These are phyloP conservation scores for Cyberlindnera sargentensis DNA, from an alignment of 805 yeast species.

Conservation along the genomic window DNA sequence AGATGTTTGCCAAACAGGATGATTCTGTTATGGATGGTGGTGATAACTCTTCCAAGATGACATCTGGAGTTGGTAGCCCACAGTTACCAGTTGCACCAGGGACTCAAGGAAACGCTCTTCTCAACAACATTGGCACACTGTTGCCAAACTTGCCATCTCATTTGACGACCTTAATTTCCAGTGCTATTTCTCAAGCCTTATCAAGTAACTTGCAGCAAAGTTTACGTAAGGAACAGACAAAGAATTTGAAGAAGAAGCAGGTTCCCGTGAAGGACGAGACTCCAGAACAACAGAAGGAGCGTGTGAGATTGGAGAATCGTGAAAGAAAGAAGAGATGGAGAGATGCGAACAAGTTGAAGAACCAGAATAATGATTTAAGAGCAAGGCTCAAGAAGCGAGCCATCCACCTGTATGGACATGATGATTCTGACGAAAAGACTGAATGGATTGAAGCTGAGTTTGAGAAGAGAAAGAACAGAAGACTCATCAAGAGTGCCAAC, in stretches of 20 bases:
- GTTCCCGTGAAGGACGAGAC: conserved; percentile 17
- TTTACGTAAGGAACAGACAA: conserved; percentile 4
- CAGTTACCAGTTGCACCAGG: conserved; percentile 13
- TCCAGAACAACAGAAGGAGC: conserved; percentile 39
- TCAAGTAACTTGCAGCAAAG: neutral
- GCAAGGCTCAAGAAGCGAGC: conserved; percentile 76
- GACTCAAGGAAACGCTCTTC: conserved; percentile 13
- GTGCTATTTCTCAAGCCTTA: conserved; percentile 21
- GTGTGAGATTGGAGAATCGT: conserved; percentile 59
- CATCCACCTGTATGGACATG: conserved; percentile 52
- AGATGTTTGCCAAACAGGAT: conserved; percentile 8
- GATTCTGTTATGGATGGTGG: neutral
- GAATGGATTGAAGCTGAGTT: conserved; percentile 77
- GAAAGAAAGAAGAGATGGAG: conserved; percentile 81
- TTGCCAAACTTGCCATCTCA: conserved; percentile 21
- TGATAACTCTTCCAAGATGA: neutral
- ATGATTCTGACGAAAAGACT: conserved; percentile 44
- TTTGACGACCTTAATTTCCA: conserved; percentile 16
- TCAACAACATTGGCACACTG: conserved; percentile 18
- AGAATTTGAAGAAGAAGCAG: conserved; percentile 11
- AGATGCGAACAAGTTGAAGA: conserved; percentile 68
- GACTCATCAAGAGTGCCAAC: conserved; percentile 39
- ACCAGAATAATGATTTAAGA: conserved; percentile 82
- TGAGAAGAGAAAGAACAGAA: conserved; percentile 51
- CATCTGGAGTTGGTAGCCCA: conserved; percentile 4